These are phyloP conservation scores for Cerioporus squamosus DNA, from an alignment of 1,284 basidiomycete species.

Conservation along the genomic window DNA sequence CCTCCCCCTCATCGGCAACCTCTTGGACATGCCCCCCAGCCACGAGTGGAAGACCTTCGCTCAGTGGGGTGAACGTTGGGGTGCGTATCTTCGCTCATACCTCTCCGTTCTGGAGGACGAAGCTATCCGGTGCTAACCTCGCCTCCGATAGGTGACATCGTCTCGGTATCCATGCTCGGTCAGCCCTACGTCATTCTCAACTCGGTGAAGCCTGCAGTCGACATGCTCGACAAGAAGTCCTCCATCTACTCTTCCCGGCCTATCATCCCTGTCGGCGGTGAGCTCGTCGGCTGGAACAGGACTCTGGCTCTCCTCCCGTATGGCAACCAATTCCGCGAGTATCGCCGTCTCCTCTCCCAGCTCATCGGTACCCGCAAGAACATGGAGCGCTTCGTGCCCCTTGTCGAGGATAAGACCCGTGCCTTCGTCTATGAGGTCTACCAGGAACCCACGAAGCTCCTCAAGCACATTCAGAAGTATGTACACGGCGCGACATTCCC, in stretches of 20 bases:
- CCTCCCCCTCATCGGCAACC: slow-evolving; percentile 36
- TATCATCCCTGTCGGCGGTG: slow-evolving; percentile 39
- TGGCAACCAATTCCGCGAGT: slow-evolving; percentile 64
- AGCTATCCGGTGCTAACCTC: no score
- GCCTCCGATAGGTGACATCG: slow-evolving; percentile 26
- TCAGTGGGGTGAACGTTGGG: slow-evolving; percentile 33
- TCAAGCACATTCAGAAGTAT: slow-evolving; percentile 61
- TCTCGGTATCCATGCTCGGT: slow-evolving; percentile 52
- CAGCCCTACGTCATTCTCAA: slow-evolving; percentile 66
- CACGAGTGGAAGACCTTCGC: slow-evolving; percentile 35
- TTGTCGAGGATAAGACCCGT: slow-evolving; percentile 57
- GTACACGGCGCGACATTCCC: slow-evolving; percentile 29
- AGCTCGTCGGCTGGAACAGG: slow-evolving; percentile 71
- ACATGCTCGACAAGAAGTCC: slow-evolving; percentile 71
- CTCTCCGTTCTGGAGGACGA: background rate
- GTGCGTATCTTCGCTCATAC: slow-evolving; percentile 8
- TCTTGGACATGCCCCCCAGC: slow-evolving; percentile 34
- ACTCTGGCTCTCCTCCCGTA: slow-evolving; percentile 64
- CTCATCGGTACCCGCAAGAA: slow-evolving; percentile 57
- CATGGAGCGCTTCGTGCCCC: slow-evolving; percentile 51
- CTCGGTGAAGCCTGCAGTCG: slow-evolving; percentile 53
- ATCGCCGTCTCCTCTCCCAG: slow-evolving; percentile 60
- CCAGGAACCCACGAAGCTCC: slow-evolving; percentile 54
- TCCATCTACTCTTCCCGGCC: slow-evolving; percentile 76
- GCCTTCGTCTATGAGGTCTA: slow-evolving; percentile 60